Evolutionary conservation across 441 rosid species (phyloP), one percentile per base, ranked within the genome.

Genomic region (Kokia cookei): DNA sequence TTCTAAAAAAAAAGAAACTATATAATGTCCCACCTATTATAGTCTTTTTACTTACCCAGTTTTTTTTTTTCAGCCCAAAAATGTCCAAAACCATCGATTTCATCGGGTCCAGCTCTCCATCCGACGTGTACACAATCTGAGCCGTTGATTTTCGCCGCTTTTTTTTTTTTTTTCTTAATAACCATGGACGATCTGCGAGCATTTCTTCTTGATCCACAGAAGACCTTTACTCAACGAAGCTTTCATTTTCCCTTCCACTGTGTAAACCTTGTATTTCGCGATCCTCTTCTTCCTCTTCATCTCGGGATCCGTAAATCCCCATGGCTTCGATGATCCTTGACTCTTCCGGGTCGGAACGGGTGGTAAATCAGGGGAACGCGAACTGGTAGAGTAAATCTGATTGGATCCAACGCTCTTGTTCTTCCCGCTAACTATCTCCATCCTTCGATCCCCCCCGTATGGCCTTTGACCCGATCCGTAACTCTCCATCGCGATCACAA

Each of bases 121-220:
- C 72, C 35, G 55, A 74, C 67, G 69, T 81, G 82, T 48, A 63
- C 32, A 59, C 27, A 53, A 76, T 68, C 81, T 9, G 22, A 69
- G 15, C 83, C 74, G 70, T 0, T 26, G 9, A 66, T 1, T 15
- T 32, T 3, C 0, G 4, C 10, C 2, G 4, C 13, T 5, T 50
- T 66, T 40, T 40, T 40, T 19, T 19, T 69, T 5, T 50, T 66
- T 40, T 40, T 40, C 0, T 19, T 69, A 81, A 79, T 80, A 86
- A 5, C 89, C 84, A 59, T 85, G 85, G 9, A 82, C 76, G 62
- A 91, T 77, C 78, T 71, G 83, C 51, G 87, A 88, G 78, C 88
- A 93, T 78, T 79, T 89, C 83, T 79, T 82, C 77, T 91, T 90
- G 84, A 93, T 86, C 98, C 98, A 93, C 69, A 84, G 90, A 70